Percentiles rank a stretch among this genome's conserved stretches.
Conservation (phyloP, 1,139 yeast species). For the Blastobotrys petasosporus region DNA sequence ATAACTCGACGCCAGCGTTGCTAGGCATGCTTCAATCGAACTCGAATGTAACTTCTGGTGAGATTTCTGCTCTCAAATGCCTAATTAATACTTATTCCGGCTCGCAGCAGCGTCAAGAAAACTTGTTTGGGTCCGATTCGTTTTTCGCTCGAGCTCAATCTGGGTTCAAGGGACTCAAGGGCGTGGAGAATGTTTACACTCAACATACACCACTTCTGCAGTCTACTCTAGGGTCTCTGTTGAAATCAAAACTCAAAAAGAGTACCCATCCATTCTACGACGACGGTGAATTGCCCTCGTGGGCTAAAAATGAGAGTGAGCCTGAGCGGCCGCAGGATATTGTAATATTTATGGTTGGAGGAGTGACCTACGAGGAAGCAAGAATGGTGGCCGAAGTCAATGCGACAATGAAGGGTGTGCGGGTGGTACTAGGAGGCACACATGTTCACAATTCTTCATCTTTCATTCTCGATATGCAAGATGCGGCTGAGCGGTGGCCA, state of each 20-base stretch:
- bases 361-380: conserved; percentile 88
- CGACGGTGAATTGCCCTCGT: conserved; percentile 25
- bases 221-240: conserved; percentile 42
- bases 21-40: conserved; percentile 36
- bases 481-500: conserved; percentile 26
- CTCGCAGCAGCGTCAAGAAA: conserved; percentile 40
- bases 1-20: conserved; percentile 38
- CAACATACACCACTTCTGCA: conserved; percentile 75
- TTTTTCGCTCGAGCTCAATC: conserved; percentile 40
- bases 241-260: conserved; percentile 46
- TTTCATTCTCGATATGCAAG: conserved; percentile 42
- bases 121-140: conserved; percentile 39
- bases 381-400: conserved; percentile 72
- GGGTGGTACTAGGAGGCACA: conserved; percentile 74
- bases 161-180: conserved; percentile 41
- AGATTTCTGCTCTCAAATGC: conserved; percentile 22
- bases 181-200: conserved; percentile 54
- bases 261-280: conserved; percentile 46
- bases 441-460: conserved; percentile 51
- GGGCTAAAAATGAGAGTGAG: conserved; percentile 24
- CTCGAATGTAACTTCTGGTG: conserved; percentile 20
- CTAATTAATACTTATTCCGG: conserved; percentile 37
- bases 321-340: conserved; percentile 58
- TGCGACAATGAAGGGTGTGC: conserved; percentile 44
- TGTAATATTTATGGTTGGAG: conserved; percentile 79